These are phyloP conservation scores for Aphanomyces cochlioides DNA, from an alignment of 352 stramenopile genomes.

Conservation along the genomic window DNA sequence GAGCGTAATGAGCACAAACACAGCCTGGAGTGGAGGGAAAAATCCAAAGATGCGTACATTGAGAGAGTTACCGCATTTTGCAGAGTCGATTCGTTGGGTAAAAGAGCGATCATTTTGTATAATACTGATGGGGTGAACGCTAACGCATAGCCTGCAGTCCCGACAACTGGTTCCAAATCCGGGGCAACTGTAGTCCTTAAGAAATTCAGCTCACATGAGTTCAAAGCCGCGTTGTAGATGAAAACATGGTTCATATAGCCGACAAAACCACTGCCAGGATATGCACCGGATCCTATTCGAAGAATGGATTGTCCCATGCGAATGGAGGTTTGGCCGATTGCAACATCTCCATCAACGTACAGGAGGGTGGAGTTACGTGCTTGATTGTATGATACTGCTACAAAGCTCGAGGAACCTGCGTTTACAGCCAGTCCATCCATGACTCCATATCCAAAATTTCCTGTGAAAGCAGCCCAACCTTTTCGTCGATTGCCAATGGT, in stretches of 20 bases:
- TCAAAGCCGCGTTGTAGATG: slow-evolving; percentile 23
- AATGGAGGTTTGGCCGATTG: background rate
- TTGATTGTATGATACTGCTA: slow-evolving; percentile 22
- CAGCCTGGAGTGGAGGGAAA: background rate
- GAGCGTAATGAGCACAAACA: background rate
- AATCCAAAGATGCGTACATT: slow-evolving; percentile 19
- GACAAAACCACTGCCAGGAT: slow-evolving; percentile 14
- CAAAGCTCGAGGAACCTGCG: background rate
- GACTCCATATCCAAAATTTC: background rate
- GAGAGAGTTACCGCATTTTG: background rate
- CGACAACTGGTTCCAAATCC: background rate
- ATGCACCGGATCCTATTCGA: background rate
- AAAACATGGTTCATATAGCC: slow-evolving; percentile 27
- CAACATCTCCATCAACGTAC: slow-evolving; percentile 11
- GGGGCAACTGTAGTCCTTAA: slow-evolving; percentile 1
- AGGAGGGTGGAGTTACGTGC: background rate
- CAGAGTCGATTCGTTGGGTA: background rate
- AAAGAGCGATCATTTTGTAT: background rate
- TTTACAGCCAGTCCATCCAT: background rate
- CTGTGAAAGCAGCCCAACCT: slow-evolving; percentile 16
- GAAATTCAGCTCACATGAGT: slow-evolving; percentile 14
- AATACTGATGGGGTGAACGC: background rate
- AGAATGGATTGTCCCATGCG: background rate
- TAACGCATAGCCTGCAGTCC: slow-evolving; percentile 16
- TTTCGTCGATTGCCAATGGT: slow-evolving; percentile 21